phyloP scores from a whole-genome alignment of 352 stramenopile species.

The Globisporangium acanthophoron region DNA sequence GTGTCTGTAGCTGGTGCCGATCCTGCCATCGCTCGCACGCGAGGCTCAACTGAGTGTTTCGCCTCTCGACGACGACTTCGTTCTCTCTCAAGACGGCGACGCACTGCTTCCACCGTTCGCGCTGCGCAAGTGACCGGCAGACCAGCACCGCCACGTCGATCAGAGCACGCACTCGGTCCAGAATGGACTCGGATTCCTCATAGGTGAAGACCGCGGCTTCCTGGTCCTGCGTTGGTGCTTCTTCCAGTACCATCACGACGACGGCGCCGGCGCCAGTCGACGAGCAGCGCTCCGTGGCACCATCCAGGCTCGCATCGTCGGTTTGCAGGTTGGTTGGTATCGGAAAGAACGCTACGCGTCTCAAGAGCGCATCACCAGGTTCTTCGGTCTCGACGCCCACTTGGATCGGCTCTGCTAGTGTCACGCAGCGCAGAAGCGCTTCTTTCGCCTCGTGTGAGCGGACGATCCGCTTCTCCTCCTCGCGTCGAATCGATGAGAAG shows the following conservation, averaged over 20 bases:
- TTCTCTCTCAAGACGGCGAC: neutral
- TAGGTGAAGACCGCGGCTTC: neutral
- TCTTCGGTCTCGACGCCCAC: neutral
- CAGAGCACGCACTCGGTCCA: constrained; percentile 4
- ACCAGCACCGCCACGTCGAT: neutral
- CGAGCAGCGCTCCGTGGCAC: neutral
- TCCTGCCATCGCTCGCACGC: constrained; percentile 3
- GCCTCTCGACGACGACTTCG: constrained; percentile 1
- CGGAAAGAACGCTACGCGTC: neutral
- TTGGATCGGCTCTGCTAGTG: constrained; percentile 1
- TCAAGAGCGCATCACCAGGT: neutral
- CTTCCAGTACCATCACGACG: neutral
- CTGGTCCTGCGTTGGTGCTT: no score
- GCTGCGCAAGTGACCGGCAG: constrained; percentile 4
- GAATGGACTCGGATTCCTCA: neutral
- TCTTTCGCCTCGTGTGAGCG: constrained; percentile 5
- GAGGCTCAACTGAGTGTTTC: neutral
- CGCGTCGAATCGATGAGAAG: constrained; percentile 4
- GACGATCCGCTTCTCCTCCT: neutral
- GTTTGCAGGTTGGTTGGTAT: neutral
- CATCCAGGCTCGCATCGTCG: neutral
- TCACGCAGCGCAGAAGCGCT: neutral
- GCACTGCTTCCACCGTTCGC: constrained; percentile 4
- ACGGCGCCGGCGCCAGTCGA: neutral
- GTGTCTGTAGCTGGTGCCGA: neutral